A percentile compares a stretch with the other conserved stretches of the same genome.
These are phyloP conservation scores for Labyrinthula sp. DNA, from an alignment of 352 stramenopile species.

Conservation along the genomic window DNA sequence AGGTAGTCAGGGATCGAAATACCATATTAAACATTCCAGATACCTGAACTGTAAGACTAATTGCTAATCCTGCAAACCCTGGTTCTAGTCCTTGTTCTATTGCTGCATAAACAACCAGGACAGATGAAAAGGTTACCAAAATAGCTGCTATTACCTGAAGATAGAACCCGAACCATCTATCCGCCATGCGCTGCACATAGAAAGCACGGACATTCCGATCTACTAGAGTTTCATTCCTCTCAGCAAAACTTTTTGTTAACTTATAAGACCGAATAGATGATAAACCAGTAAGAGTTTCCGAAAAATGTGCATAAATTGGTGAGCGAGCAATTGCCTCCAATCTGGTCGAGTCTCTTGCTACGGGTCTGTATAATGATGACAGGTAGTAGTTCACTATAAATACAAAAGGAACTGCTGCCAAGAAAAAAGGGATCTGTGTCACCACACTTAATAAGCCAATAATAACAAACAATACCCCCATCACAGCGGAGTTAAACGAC, in stretches of 20 bases:
- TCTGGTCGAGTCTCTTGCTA: conserved; percentile 55
- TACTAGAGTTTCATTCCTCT: conserved; percentile 34
- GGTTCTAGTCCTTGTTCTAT: conserved; percentile 40
- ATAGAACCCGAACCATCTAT: conserved; percentile 48
- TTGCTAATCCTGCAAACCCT: conserved; percentile 55
- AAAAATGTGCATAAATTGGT: conserved; percentile 55
- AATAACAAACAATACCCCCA: conserved; percentile 29
- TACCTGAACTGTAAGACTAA: conserved; percentile 63
- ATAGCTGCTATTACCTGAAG: conserved; percentile 44
- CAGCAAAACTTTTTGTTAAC: conserved; percentile 34
- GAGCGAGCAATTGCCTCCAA: conserved; percentile 54
- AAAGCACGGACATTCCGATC: conserved; percentile 45
- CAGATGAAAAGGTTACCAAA: conserved; percentile 32
- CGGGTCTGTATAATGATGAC: conserved; percentile 35
- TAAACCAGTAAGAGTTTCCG: conserved; percentile 24
- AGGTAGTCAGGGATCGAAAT: conserved; percentile 65
- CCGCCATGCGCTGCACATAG: conserved; percentile 38
- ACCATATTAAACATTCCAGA: conserved; percentile 61
- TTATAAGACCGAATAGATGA: conserved; percentile 28
- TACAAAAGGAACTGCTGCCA: conserved; percentile 2
- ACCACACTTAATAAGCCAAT: conserved; percentile 3
- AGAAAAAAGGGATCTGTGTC: conserved; percentile 2
- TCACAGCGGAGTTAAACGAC: conserved; percentile 34
- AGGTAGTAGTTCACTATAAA: conserved; percentile 1
- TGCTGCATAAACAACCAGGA: conserved; percentile 29